Evolutionary conservation across 2,329 filamentous ascomycete species (phyloP).

Genomic region (Cladosporium sphaerospermum): DNA sequence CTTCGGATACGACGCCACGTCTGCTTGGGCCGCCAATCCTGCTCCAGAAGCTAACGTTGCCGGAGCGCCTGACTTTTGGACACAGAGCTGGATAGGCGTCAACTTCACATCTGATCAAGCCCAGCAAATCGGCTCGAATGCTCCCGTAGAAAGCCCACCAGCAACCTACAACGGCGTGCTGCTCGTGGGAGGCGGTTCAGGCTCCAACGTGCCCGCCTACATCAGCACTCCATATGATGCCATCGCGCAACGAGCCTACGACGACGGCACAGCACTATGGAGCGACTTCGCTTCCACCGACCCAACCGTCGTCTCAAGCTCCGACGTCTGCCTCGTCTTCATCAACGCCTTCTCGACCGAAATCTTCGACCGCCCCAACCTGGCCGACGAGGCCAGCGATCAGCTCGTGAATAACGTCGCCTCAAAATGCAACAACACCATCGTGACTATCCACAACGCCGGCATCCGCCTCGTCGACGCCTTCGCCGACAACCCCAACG

Average conservation of each 20-base stretch:
- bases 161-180: slow-evolving; percentile 27
- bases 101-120: slow-evolving; percentile 14
- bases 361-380: slow-evolving; percentile 31
- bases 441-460: slow-evolving; percentile 61
- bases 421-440: slow-evolving; percentile 53
- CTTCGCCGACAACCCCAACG: slow-evolving; percentile 58
- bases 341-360: slow-evolving; percentile 49
- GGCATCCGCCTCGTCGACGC: slow-evolving; percentile 55
- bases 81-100: slow-evolving; percentile 21
- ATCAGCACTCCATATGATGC: slow-evolving; percentile 32
- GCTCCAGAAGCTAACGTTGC: slow-evolving; percentile 9
- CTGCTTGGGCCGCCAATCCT: slow-evolving; percentile 24
- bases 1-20: slow-evolving; percentile 54
- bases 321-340: slow-evolving; percentile 48
- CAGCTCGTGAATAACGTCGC: slow-evolving; percentile 53
- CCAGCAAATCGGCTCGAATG: slow-evolving; percentile 29
- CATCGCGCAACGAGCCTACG: slow-evolving; percentile 29
- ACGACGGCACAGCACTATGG: slow-evolving; percentile 53
- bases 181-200: slow-evolving; percentile 32
- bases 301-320: slow-evolving; percentile 44
- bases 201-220: slow-evolving; percentile 29
- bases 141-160: slow-evolving; percentile 22
- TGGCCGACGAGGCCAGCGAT: slow-evolving; percentile 44
- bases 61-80: slow-evolving; percentile 10
- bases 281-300: slow-evolving; percentile 51